Evolutionary conservation across 228 moss, liverwort and hornwort genomes (phyloP).

Genomic region (Sphagnum magellanicum): DNA sequence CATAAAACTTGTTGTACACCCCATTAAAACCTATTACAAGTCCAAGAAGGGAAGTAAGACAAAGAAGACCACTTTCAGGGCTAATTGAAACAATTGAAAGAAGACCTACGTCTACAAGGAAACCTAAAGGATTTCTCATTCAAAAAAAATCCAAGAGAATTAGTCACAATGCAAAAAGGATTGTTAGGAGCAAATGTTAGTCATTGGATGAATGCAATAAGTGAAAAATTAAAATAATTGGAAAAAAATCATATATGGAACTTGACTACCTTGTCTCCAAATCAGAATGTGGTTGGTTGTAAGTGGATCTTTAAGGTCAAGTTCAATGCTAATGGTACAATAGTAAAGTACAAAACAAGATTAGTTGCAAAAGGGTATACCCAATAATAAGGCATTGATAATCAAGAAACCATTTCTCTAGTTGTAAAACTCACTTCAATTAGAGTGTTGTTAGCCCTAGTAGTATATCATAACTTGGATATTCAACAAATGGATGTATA

Average conservation of each 20-base stretch:
- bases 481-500: slow-evolving; percentile 14
- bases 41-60: too few species aligned
- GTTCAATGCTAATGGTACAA: not conserved
- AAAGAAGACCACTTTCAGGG: too few species aligned
- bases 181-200: not conserved
- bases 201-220: not conserved
- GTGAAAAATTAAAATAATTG: not conserved
- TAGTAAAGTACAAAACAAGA: not conserved
- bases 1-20: too few species aligned
- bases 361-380: slow-evolving; percentile 2
- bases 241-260: slow-evolving; percentile 2
- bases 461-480: slow-evolving; percentile 4
- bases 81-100: too few species aligned
- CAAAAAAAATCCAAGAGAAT: not conserved
- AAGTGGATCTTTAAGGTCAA: slow-evolving; percentile 4
- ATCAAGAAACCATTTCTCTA: not conserved
- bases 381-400: slow-evolving; percentile 1
- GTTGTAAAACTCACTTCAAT: not conserved
- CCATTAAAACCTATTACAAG: too few species aligned
- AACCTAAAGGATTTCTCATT: too few species aligned
- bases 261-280: not conserved
- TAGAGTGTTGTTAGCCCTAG: slow-evolving; percentile 3
- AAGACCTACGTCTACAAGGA: too few species aligned
- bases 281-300: not conserved
- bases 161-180: not conserved